Evolutionary conservation across 257 asterid genomes (phyloP).

Genomic region (Nicotiana tomentosiformis): DNA sequence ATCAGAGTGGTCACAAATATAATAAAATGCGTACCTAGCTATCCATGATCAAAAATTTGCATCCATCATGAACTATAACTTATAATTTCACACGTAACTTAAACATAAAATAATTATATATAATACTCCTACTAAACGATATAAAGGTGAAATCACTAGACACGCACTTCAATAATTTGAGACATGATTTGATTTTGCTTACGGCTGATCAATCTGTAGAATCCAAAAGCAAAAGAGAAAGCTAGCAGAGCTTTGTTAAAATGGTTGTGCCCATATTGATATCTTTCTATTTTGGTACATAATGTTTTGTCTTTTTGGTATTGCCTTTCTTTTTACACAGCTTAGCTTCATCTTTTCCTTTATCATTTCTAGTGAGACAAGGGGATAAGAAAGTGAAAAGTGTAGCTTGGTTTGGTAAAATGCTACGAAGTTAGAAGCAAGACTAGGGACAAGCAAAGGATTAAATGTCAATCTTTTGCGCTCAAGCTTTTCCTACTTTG

Average conservation of each 20-base stretch:
- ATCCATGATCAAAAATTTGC: no score
- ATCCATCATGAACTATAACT: background rate
- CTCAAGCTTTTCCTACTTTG: background rate
- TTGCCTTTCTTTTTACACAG: background rate
- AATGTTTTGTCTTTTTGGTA: background rate
- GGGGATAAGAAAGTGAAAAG: background rate
- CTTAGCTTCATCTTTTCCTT: background rate
- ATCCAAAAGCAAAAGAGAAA: constrained; percentile 5
- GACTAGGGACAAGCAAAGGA: background rate
- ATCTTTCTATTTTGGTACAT: constrained; percentile 2
- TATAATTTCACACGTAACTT: background rate
- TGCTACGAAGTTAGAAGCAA: background rate
- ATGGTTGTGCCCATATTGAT: constrained; percentile 5
- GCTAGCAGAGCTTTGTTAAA: background rate
- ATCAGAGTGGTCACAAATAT: no score
- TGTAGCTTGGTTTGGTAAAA: background rate
- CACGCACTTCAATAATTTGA: background rate
- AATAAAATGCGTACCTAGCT: no score
- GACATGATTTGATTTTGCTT: constrained; percentile 2
- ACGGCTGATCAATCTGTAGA: background rate
- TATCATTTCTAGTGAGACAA: background rate
- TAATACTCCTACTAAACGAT: background rate
- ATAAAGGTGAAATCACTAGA: background rate
- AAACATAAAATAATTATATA: background rate
- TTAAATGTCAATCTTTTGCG: background rate